phyloP scores from a whole-genome alignment of 1,139 yeast species.

The Yamadazyma triangularis region DNA sequence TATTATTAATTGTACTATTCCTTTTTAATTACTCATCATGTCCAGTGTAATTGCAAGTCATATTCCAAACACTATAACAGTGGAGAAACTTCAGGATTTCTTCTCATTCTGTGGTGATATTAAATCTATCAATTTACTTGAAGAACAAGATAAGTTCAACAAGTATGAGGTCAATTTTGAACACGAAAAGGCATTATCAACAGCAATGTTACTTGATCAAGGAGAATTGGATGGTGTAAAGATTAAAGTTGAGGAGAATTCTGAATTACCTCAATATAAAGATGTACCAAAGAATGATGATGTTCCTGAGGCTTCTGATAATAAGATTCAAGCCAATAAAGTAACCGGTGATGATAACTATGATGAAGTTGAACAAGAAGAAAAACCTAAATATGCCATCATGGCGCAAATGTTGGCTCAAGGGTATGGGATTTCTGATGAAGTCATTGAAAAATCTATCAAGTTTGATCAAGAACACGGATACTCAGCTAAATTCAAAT shows the following conservation, averaged over 20 bases:
- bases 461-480: conserved; percentile 66
- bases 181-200: conserved; percentile 58
- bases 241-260: conserved; percentile 42
- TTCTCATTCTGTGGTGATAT: conserved; percentile 78
- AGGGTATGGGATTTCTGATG: conserved; percentile 67
- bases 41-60: conserved; percentile 9
- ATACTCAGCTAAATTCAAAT: conserved; percentile 49
- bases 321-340: conserved; percentile 19
- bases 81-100: conserved; percentile 59
- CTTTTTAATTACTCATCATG: conserved; percentile 2
- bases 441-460: conserved; percentile 54
- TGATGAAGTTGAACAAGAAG: conserved; percentile 66
- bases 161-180: conserved; percentile 51
- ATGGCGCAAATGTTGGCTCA: conserved; percentile 72
- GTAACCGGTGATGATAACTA: conserved; percentile 28
- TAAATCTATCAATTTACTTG: conserved; percentile 34
- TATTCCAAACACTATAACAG: conserved; percentile 49
- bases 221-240: conserved; percentile 64
- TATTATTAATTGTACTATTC: too few species aligned
- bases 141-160: conserved; percentile 18
- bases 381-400: conserved; percentile 72
- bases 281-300: conserved; percentile 5
- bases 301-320: conserved; percentile 14
- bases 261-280: conserved; percentile 9
- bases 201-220: conserved; percentile 70